Conservation (phyloP, 1,284 basidiomycete species). For the Puccinia coronata region DNA sequence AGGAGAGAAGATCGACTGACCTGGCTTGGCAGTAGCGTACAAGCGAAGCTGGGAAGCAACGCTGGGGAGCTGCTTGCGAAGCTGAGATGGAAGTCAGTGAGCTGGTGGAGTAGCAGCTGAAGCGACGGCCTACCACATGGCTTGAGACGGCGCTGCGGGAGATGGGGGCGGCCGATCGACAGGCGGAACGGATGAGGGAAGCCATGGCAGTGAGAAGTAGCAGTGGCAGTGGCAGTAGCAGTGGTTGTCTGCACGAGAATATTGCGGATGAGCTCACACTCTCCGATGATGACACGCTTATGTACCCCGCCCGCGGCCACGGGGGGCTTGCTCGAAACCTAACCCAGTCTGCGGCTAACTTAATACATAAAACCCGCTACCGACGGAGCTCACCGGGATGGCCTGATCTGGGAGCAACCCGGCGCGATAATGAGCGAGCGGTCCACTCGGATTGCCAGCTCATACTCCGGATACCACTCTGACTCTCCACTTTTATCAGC, state of each 20-base stretch:
- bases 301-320: not conserved
- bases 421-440: too few relatives aligned
- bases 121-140: slow-evolving; percentile 22
- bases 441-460: not conserved
- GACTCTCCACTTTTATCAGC: too few relatives aligned
- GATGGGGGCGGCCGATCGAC: slow-evolving; percentile 41
- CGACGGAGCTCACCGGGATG: not conserved
- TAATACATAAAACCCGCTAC: not conserved
- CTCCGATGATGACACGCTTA: slow-evolving; percentile 1
- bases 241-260: not conserved
- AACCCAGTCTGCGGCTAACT: not conserved
- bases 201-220: slow-evolving; percentile 29
- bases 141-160: slow-evolving; percentile 34
- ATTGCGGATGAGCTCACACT: not conserved
- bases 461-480: not conserved
- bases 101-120: not conserved
- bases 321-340: slow-evolving; percentile 5
- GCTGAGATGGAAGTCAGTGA: slow-evolving; percentile 2
- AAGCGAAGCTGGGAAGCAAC: slow-evolving; percentile 29
- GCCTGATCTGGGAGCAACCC: not conserved
- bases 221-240: not conserved
- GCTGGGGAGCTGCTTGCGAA: slow-evolving; percentile 42
- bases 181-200: slow-evolving; percentile 40
- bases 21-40: slow-evolving; percentile 48
- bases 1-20: not conserved